Evolutionary conservation across 2,329 filamentous ascomycete genomes (phyloP).

Genomic region (Botryotinia narcissicola): DNA sequence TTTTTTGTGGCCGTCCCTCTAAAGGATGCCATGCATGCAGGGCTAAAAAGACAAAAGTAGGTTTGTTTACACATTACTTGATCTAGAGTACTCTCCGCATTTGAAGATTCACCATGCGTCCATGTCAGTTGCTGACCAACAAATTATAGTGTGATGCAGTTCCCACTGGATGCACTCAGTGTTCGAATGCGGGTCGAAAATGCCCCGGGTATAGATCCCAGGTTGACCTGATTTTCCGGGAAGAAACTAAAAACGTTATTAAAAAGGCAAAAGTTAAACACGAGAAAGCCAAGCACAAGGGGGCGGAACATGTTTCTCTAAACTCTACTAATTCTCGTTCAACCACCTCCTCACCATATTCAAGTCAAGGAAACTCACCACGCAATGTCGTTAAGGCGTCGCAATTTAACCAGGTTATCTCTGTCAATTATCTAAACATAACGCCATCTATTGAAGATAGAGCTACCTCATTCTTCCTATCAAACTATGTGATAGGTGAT

Average conservation of each 20-base stretch:
- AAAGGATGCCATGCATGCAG: constrained; percentile 56
- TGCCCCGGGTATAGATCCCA: constrained; percentile 57
- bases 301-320: not conserved
- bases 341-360: not conserved
- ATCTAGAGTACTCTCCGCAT: not conserved
- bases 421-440: constrained; percentile 32
- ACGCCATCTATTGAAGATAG: constrained; percentile 34
- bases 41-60: constrained; percentile 54
- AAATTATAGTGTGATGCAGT: constrained; percentile 51
- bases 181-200: constrained; percentile 49
- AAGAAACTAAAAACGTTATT: constrained; percentile 56
- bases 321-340: not conserved
- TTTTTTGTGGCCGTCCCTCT: constrained; percentile 57
- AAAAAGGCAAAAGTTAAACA: constrained; percentile 43
- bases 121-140: not conserved
- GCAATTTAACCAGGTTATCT: not conserved
- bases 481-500: constrained; percentile 39
- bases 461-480: constrained; percentile 32
- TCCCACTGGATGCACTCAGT: constrained; percentile 53
- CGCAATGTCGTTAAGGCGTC: not conserved
- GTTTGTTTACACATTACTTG: not conserved
- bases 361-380: not conserved
- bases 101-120: not conserved
- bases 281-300: constrained; percentile 13
- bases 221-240: constrained; percentile 57